phyloP scores from a whole-genome alignment of 148 eudicot species.

The Cornus controversa region DNA sequence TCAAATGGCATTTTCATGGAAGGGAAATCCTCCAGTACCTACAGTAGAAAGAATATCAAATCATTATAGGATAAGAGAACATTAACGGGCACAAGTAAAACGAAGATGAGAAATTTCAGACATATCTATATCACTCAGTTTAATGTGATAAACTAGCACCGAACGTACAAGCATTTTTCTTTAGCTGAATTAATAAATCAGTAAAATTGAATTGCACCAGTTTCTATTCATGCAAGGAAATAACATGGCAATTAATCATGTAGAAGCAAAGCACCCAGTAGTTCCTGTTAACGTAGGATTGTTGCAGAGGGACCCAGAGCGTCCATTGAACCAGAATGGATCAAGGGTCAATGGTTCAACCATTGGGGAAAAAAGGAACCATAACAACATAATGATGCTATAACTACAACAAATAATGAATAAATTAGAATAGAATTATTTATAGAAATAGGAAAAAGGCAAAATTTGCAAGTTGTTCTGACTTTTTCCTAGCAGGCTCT shows the following conservation, averaged over 20 bases:
- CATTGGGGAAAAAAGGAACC: too few species aligned
- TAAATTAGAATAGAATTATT: too few species aligned
- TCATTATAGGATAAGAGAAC: not conserved
- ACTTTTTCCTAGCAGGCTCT: too few species aligned
- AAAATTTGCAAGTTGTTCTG: too few species aligned
- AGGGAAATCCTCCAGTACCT: slow-evolving; percentile 92
- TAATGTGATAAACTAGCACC: slow-evolving; percentile 2
- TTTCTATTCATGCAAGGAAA: not conserved
- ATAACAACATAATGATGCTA: too few species aligned
- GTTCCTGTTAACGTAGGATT: not conserved
- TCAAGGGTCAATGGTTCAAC: too few species aligned
- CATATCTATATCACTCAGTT: slow-evolving; percentile 3
- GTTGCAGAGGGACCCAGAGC: too few species aligned
- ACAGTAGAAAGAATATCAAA: not conserved
- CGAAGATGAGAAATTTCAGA: not conserved
- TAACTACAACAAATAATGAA: too few species aligned
- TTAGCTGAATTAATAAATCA: not conserved
- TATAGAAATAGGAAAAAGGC: too few species aligned
- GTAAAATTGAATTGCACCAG: not conserved
- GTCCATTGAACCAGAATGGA: too few species aligned
- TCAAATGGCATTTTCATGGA: slow-evolving; percentile 94
- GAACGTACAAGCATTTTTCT: not conserved
- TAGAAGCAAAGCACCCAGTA: not conserved
- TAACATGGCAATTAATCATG: not conserved
- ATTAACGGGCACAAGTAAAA: not conserved